Evolutionary conservation across 2,329 filamentous ascomycete genomes (phyloP).

Genomic region (Scorias spongiosa): DNA sequence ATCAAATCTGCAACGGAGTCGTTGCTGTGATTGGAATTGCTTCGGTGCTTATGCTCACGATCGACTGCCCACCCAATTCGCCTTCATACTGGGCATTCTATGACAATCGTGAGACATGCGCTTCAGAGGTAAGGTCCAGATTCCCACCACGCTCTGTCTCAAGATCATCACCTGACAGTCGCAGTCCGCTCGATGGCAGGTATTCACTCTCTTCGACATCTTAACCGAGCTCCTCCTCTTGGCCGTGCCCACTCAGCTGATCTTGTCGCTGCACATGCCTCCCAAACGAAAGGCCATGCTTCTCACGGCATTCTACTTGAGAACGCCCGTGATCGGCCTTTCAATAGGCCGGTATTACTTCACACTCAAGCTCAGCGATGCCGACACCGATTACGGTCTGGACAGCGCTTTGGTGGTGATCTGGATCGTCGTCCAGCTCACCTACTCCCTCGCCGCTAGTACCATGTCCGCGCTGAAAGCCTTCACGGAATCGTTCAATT

Average conservation of each 20-base stretch:
- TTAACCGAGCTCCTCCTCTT: constrained; percentile 20
- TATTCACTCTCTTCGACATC: constrained; percentile 25
- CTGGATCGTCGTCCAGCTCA: constrained; percentile 24
- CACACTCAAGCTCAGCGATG: constrained; percentile 13
- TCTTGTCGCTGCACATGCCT: constrained; percentile 25
- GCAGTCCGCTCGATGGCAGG: constrained; percentile 20
- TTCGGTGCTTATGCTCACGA: constrained; percentile 15
- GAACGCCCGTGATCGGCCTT: constrained; percentile 16
- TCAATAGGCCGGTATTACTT: constrained; percentile 22
- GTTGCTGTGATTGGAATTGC: constrained; percentile 13
- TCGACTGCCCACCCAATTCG: constrained; percentile 11
- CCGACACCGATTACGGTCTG: constrained; percentile 17
- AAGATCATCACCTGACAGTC: constrained; percentile 1
- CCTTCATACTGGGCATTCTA: constrained; percentile 18
- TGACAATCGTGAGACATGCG: constrained; percentile 11
- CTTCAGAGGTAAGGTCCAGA: constrained; percentile 11
- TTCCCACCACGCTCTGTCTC: neutral
- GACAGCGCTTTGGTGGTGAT: constrained; percentile 20
- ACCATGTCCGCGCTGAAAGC: constrained; percentile 28
- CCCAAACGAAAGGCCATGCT: constrained; percentile 20
- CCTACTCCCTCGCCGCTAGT: constrained; percentile 26
- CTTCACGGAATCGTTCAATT: constrained; percentile 27
- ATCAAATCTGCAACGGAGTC: constrained; percentile 11
- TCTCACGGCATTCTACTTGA: constrained; percentile 22
- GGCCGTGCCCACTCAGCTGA: constrained; percentile 18